Percentiles rank a stretch among this genome's conserved stretches.
Evolutionary conservation across 768 basidiomycete genomes (phyloP).

Genomic region (Clavaria fumosa): DNA sequence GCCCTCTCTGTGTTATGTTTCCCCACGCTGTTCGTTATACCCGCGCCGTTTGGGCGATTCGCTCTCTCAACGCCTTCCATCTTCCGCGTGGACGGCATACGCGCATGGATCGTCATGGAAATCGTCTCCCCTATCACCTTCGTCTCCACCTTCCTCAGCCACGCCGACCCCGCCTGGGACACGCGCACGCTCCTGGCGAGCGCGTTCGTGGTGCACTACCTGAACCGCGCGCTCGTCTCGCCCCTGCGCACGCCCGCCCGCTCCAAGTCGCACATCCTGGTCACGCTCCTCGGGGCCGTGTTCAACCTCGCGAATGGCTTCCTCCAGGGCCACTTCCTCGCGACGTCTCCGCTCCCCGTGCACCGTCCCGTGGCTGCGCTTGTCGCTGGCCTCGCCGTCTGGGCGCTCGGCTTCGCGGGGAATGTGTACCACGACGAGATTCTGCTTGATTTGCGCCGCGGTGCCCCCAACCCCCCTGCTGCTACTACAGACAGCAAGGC

Average conservation of each 20-base stretch:
- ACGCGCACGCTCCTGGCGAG: conserved; percentile 35
- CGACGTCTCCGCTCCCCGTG: no score
- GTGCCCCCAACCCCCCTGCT: conserved; percentile 28
- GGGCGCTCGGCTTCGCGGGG: conserved; percentile 55
- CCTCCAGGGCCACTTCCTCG: conserved; percentile 55
- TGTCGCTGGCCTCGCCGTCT: conserved; percentile 43
- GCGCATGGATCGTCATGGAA: conserved; percentile 72
- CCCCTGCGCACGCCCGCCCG: conserved; percentile 71
- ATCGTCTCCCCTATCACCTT: conserved; percentile 44
- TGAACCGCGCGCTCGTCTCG: conserved; percentile 67
- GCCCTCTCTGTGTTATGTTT: conserved; percentile 21
- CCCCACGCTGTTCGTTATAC: conserved; percentile 32
- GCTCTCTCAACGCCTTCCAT: conserved; percentile 32
- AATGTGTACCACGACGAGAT: conserved; percentile 89
- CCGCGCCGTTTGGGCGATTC: conserved; percentile 78
- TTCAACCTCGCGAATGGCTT: conserved; percentile 69
- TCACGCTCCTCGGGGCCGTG: conserved; percentile 34
- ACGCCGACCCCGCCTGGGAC: conserved; percentile 28
- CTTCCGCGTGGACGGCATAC: conserved; percentile 32
- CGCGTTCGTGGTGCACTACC: conserved; percentile 63
- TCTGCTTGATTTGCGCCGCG: conserved; percentile 65
- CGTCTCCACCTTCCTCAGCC: conserved; percentile 27
- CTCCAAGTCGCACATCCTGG: conserved; percentile 55
- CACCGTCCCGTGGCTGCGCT: conserved; percentile 28
- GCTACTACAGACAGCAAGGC: conserved; percentile 17